Base-by-base conservation (phyloP, 306 rosid species). In the Vachellia collinsii region DNA sequence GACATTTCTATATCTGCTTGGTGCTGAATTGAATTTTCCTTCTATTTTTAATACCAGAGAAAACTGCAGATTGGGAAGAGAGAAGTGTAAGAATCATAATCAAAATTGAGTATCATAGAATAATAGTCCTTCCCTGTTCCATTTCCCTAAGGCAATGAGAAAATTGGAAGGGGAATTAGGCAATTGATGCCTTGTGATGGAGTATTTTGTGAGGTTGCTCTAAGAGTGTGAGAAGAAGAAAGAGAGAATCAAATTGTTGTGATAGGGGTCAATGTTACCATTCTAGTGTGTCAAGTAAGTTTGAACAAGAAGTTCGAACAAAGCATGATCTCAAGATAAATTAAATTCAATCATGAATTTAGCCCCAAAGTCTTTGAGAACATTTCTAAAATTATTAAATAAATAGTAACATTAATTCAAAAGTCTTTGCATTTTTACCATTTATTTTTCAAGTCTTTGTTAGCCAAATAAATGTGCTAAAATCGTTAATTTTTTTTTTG, bases 181-280 rank as follows among this genome's bases (percentile, higher is more conserved):
- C 64, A 36, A 61, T 1, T 3, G 67, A 61, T 39, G 34, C 17
- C 8, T 61, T 25, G 67, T 19, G 67, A 25, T 39, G 67, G 67
- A 25, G 39, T 4, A 25, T 82, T 81, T 81, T n/a, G n/a, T n/a
- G 79, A 87, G 82, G 91, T 64, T 70, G 80, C 38, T 72, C 44
- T 41, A 3, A 6, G 53, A 23, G 78, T 16, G 74, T 22, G 69
- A 23, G 67, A 74, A 56, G 83, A 10, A 80, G 77, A 7, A n/a
- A 72, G 84, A 81, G 72, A 76, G 42, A 74, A 81, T 88, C 94
- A 93, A 91, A 93, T 89, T 81, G 83, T 86, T 80, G 34, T 44
- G 84, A 81, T 77, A 85, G 10, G 10, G n/a, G n/a, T 46, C 10
- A 38, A 79, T 58, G n/a, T 73, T 25, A 51, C 42, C 72, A 54